Evolutionary conservation across 495 filamentous ascomycete species (phyloP).

Genomic region (Podospora bellae-mahoneyi): DNA sequence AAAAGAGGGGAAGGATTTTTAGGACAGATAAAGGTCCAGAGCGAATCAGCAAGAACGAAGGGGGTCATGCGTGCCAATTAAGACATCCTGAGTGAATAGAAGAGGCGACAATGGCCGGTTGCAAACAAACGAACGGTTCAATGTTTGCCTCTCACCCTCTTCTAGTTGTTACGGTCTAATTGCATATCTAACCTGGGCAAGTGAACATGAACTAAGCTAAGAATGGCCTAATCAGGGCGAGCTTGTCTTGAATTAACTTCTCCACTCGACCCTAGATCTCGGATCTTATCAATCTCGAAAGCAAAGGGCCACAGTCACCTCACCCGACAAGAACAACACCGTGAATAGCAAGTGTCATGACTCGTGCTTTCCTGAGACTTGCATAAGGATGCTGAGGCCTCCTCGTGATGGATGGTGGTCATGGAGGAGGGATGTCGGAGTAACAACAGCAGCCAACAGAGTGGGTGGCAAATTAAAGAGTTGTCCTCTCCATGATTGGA

Average conservation of each 20-base stretch:
- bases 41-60: background rate
- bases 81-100: background rate
- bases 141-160: background rate
- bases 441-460: background rate
- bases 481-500: background rate
- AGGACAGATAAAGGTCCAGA: background rate
- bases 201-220: background rate
- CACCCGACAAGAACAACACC: background rate
- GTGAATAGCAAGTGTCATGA: background rate
- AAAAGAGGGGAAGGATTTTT: background rate
- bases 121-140: background rate
- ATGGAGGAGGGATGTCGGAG: no score
- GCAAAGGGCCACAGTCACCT: background rate
- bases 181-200: background rate
- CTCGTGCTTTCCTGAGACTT: background rate
- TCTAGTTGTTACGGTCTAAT: background rate
- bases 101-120: background rate
- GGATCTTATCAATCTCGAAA: background rate
- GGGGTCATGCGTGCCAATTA: background rate
- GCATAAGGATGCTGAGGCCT: background rate
- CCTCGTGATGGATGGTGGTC: background rate
- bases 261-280: background rate
- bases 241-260: background rate
- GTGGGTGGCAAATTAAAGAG: background rate
- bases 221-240: background rate